A percentile compares a stretch with the other conserved stretches of the same genome.
Evolutionary conservation across 116 monocot species (phyloP).

Genomic region (Papilionanthe hybrid): DNA sequence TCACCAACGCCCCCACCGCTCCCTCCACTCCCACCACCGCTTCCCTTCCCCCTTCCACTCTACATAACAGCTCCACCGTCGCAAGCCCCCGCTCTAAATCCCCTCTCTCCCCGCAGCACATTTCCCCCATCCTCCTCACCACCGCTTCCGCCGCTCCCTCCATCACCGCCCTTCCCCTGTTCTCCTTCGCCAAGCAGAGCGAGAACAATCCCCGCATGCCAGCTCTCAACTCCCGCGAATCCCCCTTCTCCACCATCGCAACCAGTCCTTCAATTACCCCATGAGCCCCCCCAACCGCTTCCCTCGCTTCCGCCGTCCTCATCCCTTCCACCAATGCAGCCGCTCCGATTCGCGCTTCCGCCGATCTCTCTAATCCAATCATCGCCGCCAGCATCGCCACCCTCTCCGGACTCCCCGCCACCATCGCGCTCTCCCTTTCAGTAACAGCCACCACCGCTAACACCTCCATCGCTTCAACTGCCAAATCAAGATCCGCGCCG

Average conservation of each 20-base stretch:
- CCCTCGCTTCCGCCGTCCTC: slow-evolving; percentile 39
- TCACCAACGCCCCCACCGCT: slow-evolving; percentile 18
- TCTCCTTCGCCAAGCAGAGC: slow-evolving; percentile 62
- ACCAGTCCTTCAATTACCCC: slow-evolving; percentile 59
- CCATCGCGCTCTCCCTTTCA: slow-evolving; percentile 43
- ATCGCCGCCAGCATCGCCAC: slow-evolving; percentile 27
- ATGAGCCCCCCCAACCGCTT: slow-evolving; percentile 30
- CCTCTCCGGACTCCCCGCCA: slow-evolving; percentile 37
- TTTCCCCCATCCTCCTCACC: slow-evolving; percentile 26
- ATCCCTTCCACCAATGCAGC: slow-evolving; percentile 60
- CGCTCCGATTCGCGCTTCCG: slow-evolving; percentile 52
- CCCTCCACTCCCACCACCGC: slow-evolving; percentile 28
- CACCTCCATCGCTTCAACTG: slow-evolving; percentile 49
- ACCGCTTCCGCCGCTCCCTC: slow-evolving; percentile 48
- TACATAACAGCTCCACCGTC: slow-evolving; percentile 77
- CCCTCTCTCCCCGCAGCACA: slow-evolving; percentile 25
- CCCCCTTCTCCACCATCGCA: slow-evolving; percentile 28
- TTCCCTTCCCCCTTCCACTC: slow-evolving; percentile 61
- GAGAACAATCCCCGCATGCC: slow-evolving; percentile 72
- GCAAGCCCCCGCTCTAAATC: slow-evolving; percentile 70
- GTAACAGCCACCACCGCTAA: slow-evolving; percentile 41
- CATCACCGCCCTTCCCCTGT: slow-evolving; percentile 34
- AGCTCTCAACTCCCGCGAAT: slow-evolving; percentile 29
- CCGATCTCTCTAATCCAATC: slow-evolving; percentile 10
- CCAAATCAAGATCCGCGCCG: slow-evolving; percentile 17